Evolutionary conservation across 495 filamentous ascomycete species (phyloP).

Genomic region (Neohortaea acidophila): DNA sequence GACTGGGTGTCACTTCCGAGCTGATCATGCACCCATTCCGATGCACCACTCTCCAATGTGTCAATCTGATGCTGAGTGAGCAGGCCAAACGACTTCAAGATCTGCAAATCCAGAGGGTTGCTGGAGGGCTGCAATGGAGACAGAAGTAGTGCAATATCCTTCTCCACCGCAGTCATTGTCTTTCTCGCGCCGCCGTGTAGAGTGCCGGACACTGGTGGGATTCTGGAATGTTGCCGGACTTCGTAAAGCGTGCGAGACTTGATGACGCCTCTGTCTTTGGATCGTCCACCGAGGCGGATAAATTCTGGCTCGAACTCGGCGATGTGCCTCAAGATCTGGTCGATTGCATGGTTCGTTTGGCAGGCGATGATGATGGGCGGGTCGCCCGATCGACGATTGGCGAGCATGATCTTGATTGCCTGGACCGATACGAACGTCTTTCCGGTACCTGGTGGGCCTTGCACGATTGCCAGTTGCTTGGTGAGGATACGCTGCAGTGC

Average conservation of each 20-base stretch:
- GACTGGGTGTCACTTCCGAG: conserved; percentile 26
- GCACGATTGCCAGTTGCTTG: conserved; percentile 60
- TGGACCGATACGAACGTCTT: conserved; percentile 67
- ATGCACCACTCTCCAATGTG: conserved; percentile 41
- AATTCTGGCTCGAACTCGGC: conserved; percentile 49
- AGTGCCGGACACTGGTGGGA: conserved; percentile 22
- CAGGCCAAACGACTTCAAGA: conserved; percentile 40
- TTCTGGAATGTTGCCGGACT: conserved; percentile 27
- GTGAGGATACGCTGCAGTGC: conserved; percentile 59
- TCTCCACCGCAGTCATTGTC: conserved; percentile 32
- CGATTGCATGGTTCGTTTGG: conserved; percentile 87
- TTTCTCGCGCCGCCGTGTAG: conserved; percentile 22
- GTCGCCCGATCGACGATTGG: conserved; percentile 41
- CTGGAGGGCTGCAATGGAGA: conserved; percentile 21
- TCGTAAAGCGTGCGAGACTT: conserved; percentile 50
- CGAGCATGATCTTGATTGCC: conserved; percentile 52
- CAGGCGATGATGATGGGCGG: conserved; percentile 66
- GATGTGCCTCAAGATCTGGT: conserved; percentile 63
- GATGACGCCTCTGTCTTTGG: conserved; percentile 48
- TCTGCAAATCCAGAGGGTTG: conserved; percentile 27
- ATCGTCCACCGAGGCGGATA: conserved; percentile 64
- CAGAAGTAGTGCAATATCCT: conserved; percentile 35
- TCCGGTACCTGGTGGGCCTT: conserved; percentile 86
- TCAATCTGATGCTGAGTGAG: conserved; percentile 46
- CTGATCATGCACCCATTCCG: conserved; percentile 34